Evolutionary conservation across 1,284 basidiomycete genomes (phyloP), one percentile per base, ranked within the genome.

Genomic region (Cryptococcus sp.): DNA sequence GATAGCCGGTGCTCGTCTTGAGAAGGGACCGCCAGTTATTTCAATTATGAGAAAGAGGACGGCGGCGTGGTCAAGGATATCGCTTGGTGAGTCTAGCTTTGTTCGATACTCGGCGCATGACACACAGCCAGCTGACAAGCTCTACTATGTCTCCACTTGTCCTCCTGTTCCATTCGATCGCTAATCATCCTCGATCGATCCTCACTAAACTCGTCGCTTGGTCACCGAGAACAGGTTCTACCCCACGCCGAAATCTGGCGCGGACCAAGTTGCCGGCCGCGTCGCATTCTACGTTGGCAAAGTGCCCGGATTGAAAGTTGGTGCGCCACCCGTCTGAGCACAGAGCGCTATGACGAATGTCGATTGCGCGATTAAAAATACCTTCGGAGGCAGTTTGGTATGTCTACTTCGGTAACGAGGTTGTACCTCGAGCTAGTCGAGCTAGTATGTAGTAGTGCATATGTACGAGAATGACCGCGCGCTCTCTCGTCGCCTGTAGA

Each of bases 241-340:
- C 57, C 72, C 74, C 27, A 62, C 52, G 1, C 71, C 72, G 22
- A 72, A 68, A 51, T 48, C 62, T 35, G 74, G 70, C 20, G 72
- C 72, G 2, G 71, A 73, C 59, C 40, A 65, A 35, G 68, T 76
- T 11, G 66, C 55, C 4, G 69, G 71, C 16, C 60, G 72, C n/a
- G 70, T 74, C 8, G 72, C 74, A 0, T 76, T 76, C 61, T 73
- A 76, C 62, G 65, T 76, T 41, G 70, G 72, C 19, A 72, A 70
- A 53, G 53, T 69, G 16, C 59, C 66, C 11, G 68, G 67, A 1
- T 49, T 76, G 38, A 71, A 65, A 55, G 61, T 74, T 22, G 72
- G 69, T 1, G 69, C 63, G 19, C 70, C 73, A 3, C 63, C 68
- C 16, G 45, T 73, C 46, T 63, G 56, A 54, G 15, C 19, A 25